A percentile compares a stretch with the other conserved stretches of the same genome.
These are phyloP conservation scores for Adansonia gregorii DNA, from an alignment of 441 rosid genomes.

Conservation along the genomic window DNA sequence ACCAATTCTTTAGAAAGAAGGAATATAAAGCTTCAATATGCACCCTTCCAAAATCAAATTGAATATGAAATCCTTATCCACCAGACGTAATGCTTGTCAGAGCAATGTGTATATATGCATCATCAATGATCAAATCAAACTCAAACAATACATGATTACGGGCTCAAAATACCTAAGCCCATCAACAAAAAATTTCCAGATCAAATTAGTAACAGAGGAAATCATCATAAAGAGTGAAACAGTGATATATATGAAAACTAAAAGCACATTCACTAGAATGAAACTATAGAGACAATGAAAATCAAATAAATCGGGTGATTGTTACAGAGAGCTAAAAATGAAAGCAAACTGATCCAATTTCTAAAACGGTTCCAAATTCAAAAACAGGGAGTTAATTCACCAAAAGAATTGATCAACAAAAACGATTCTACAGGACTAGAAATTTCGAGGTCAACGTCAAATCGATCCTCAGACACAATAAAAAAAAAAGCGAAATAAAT, in stretches of 20 bases:
- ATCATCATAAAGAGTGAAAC: neutral
- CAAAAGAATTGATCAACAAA: neutral
- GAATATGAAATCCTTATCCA: constrained; percentile 13
- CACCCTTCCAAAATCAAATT: constrained; percentile 10
- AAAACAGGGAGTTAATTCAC: constrained; percentile 6
- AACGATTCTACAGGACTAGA: neutral
- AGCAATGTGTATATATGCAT: constrained; percentile 1
- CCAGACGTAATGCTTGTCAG: neutral
- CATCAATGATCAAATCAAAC: neutral
- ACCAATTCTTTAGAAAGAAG: neutral
- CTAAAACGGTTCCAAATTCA: neutral
- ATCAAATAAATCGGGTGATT: neutral
- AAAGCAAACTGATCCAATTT: neutral
- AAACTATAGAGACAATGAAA: neutral
- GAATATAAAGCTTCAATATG: neutral
- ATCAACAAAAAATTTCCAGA: neutral
- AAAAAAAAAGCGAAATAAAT: neutral
- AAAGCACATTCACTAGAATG: constrained; percentile 9
- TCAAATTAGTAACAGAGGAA: neutral
- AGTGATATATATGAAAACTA: neutral
- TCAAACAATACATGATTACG: neutral
- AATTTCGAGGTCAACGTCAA: neutral
- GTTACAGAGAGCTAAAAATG: constrained; percentile 1
- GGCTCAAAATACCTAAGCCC: neutral
- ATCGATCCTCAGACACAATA: neutral